Conservation (phyloP, 2,329 filamentous ascomycete genomes). For the Sporothrix variecibatus region DNA sequence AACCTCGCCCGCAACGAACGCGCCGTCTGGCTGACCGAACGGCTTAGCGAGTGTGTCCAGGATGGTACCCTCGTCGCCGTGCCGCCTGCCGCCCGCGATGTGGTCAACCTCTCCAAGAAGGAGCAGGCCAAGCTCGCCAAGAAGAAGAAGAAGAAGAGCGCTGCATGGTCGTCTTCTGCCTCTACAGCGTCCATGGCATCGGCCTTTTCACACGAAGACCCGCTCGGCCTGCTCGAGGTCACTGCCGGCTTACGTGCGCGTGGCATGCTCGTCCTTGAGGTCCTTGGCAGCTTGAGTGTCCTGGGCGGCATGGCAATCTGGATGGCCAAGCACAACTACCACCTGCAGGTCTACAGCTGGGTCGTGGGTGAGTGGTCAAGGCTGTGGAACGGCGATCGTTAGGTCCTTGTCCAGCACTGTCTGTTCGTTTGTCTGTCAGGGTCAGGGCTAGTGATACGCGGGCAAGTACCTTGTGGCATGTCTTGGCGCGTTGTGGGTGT, state of each 20-base stretch:
- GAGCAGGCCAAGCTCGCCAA: neutral
- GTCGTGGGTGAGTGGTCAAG: conserved; percentile 36
- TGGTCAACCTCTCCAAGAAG: neutral
- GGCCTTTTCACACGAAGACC: conserved; percentile 64
- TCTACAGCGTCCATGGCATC: neutral
- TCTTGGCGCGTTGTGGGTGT: neutral
- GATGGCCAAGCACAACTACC: conserved; percentile 44
- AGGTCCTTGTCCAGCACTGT: neutral
- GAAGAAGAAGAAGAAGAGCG: conserved; percentile 27
- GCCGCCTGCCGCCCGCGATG: conserved; percentile 12
- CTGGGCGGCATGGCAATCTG: conserved; percentile 71
- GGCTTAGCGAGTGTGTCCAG: conserved; percentile 65
- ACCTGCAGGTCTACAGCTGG: conserved; percentile 36
- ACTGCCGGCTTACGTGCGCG: conserved; percentile 65
- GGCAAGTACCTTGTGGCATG: neutral
- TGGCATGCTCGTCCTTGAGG: conserved; percentile 69
- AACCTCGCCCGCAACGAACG: conserved; percentile 62
- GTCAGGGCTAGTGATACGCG: neutral
- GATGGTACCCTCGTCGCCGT: conserved; percentile 64
- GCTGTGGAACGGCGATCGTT: conserved; percentile 36
- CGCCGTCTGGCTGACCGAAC: conserved; percentile 68
- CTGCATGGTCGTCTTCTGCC: conserved; percentile 22
- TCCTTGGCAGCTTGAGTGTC: conserved; percentile 73
- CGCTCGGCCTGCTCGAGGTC: conserved; percentile 73
- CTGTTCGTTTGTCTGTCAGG: neutral